Percentiles rank a stretch among this genome's conserved stretches.
Conservation (phyloP, 768 basidiomycete species). For the Cantharellus anzutake region DNA sequence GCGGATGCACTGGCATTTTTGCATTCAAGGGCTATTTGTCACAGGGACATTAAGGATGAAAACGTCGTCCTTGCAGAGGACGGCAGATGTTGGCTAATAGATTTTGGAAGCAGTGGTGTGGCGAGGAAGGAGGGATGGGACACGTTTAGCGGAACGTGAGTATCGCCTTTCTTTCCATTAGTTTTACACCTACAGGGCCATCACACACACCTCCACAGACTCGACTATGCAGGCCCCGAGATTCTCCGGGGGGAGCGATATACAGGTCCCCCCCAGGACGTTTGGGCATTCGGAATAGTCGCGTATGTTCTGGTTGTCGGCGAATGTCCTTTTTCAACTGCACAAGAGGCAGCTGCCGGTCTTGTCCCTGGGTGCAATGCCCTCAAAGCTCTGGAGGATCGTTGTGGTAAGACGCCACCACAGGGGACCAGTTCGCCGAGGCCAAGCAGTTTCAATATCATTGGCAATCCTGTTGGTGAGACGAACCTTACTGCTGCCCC, state of each 20-base stretch:
- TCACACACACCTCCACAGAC: constrained; percentile 21
- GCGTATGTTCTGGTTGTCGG: constrained; percentile 86
- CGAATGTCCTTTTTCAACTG: constrained; percentile 82
- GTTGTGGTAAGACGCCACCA: not conserved
- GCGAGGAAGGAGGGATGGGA: constrained; percentile 77
- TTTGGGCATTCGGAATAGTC: constrained; percentile 96
- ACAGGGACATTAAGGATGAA: constrained; percentile 97
- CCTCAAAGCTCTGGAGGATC: constrained; percentile 11
- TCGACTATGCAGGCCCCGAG: constrained; percentile 93
- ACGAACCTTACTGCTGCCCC: constrained; percentile 39
- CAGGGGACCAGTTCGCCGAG: not conserved
- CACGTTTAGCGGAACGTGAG: constrained; percentile 84
- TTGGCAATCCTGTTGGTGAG: not conserved
- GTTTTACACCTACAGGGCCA: not conserved
- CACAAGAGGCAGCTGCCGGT: constrained; percentile 79
- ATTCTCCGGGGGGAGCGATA: constrained; percentile 91
- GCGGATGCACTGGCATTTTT: constrained; percentile 81
- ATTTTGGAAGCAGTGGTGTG: constrained; percentile 86
- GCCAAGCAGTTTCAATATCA: not conserved
- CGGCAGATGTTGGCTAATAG: constrained; percentile 81
- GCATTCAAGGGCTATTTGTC: constrained; percentile 83
- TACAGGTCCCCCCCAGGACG: constrained; percentile 90
- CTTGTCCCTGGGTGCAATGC: constrained; percentile 24
- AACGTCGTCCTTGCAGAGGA: constrained; percentile 66
- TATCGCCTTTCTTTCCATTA: constrained; percentile 10